phyloP scores from a whole-genome alignment of 345 rosid genomes.

The Eucalyptus cladocalyx region DNA sequence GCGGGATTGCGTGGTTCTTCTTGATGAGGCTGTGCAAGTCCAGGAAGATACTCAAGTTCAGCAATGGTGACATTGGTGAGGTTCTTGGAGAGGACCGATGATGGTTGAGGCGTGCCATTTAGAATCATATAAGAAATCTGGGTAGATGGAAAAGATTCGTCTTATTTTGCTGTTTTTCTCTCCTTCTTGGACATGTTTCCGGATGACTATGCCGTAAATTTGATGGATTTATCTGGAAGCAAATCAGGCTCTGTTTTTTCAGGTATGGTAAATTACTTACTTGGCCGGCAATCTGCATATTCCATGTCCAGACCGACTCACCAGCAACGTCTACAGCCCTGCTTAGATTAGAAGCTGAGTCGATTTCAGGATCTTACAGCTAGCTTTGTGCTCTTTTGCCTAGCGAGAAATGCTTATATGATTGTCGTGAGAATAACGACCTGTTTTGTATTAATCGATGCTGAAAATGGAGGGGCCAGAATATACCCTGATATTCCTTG shows the following conservation, averaged over 20 bases:
- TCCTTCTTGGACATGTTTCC: not conserved
- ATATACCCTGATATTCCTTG: not conserved
- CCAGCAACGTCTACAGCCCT: not conserved
- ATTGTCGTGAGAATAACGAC: too few species aligned
- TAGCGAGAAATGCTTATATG: too few species aligned
- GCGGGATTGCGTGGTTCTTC: slow-evolving; percentile 30
- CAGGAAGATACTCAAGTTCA: not conserved
- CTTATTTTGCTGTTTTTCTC: not conserved
- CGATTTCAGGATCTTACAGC: not conserved
- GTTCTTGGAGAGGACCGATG: not conserved
- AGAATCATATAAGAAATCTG: not conserved
- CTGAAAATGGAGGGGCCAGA: not conserved
- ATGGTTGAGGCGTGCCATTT: not conserved
- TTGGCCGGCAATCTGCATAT: too few species aligned
- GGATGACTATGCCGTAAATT: not conserved
- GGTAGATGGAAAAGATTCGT: not conserved
- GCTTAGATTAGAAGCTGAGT: not conserved
- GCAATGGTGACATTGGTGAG: not conserved
- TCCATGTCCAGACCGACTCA: too few species aligned
- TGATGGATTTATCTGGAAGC: not conserved
- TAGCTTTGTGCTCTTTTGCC: too few species aligned
- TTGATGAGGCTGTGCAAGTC: not conserved
- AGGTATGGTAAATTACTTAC: not conserved
- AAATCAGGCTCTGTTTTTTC: not conserved
- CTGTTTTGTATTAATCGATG: not conserved